Conservation (phyloP, 768 basidiomycete genomes). For the Clathrus columnatus region DNA sequence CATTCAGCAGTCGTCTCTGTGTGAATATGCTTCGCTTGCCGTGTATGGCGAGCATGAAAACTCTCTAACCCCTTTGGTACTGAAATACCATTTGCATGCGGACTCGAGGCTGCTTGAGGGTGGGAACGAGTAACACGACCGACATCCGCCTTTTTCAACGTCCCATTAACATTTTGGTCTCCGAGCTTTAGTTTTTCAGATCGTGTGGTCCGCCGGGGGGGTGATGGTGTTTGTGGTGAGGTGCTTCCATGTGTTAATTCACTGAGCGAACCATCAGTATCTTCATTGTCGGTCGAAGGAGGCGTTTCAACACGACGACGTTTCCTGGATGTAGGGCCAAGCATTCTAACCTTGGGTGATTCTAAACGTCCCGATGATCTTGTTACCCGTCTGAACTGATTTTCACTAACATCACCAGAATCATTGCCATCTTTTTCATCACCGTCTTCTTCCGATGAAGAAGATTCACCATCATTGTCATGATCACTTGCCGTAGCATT, state of each 20-base stretch:
- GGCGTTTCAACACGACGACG: constrained; percentile 34
- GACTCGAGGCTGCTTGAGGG: neutral
- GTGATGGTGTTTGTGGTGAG: neutral
- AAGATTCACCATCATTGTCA: neutral
- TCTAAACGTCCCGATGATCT: constrained; percentile 1
- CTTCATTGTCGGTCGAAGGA: constrained; percentile 13
- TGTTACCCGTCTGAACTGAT: constrained; percentile 54
- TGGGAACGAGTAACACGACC: neutral
- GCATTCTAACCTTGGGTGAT: constrained; percentile 9
- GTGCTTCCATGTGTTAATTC: constrained; percentile 2
- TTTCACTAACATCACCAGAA: constrained; percentile 42
- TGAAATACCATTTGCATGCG: neutral
- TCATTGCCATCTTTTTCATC: constrained; percentile 33
- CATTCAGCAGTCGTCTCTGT: neutral
- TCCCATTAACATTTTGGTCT: neutral
- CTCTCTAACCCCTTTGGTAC: neutral
- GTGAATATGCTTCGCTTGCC: neutral
- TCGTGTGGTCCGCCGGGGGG: constrained; percentile 2
- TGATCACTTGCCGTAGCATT: constrained; percentile 2
- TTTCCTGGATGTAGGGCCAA: constrained; percentile 28
- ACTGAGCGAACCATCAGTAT: constrained; percentile 3
- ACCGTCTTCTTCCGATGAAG: constrained; percentile 15
- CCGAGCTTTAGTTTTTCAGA: neutral
- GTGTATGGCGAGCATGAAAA: neutral
- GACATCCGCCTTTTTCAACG: neutral